Evolutionary conservation across 169 alveolate species (phyloP).

Genomic region (Haemoproteus tartakovskyi): DNA sequence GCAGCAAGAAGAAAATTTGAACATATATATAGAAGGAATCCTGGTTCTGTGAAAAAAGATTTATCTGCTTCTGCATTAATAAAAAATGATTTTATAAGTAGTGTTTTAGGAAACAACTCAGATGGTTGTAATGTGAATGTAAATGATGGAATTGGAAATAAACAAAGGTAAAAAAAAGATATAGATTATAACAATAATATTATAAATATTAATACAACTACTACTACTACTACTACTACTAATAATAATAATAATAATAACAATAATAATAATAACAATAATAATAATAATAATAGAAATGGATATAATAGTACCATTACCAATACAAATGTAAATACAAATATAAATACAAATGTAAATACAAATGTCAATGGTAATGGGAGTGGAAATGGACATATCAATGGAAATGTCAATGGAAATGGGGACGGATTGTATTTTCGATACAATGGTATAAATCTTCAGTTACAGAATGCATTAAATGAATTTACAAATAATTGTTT

Average conservation of each 20-base stretch:
- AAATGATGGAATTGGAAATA: background rate
- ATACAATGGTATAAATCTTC: too few species aligned
- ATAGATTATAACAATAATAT: background rate
- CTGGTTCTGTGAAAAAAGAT: background rate
- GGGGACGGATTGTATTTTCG: too few species aligned
- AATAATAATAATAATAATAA: too few species aligned
- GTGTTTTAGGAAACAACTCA: background rate
- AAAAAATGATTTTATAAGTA: too few species aligned
- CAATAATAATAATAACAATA: too few species aligned
- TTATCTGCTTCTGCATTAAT: too few species aligned
- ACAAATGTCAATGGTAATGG: background rate
- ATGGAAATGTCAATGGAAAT: too few species aligned
- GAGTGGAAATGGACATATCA: too few species aligned
- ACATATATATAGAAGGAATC: constrained; percentile 25
- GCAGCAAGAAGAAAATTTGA: constrained; percentile 74
- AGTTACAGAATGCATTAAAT: too few species aligned
- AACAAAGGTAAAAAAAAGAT: background rate
- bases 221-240: background rate
- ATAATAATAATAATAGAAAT: too few species aligned
- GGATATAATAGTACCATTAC: background rate
- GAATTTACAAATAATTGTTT: too few species aligned
- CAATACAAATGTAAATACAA: background rate
- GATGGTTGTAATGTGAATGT: background rate
- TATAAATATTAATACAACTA: too few species aligned
- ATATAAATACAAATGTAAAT: background rate